Evolutionary conservation across 805 yeast genomes (phyloP).

Genomic region (Candida lessepsii): DNA sequence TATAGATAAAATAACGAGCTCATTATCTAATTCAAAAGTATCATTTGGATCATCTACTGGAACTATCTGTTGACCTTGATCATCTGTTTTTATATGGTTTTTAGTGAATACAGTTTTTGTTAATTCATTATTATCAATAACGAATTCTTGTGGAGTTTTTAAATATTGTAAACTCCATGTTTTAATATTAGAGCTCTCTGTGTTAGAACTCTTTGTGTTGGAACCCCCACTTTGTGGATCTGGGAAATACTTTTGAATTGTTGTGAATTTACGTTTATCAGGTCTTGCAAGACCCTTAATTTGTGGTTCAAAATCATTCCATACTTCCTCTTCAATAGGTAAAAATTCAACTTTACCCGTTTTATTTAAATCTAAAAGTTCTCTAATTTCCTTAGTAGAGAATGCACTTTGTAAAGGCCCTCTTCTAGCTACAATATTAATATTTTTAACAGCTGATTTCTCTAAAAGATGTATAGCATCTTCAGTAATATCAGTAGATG

Average conservation of each 20-base stretch:
- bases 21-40: constrained; percentile 41
- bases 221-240: no score
- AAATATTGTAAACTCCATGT: constrained; percentile 72
- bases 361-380: constrained; percentile 59
- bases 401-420: constrained; percentile 85
- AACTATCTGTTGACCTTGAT: not conserved
- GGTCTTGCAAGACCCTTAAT: constrained; percentile 44
- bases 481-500: constrained; percentile 67
- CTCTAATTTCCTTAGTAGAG: constrained; percentile 89
- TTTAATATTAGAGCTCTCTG: constrained; percentile 17
- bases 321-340: constrained; percentile 33
- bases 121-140: constrained; percentile 38
- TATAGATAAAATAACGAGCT: constrained; percentile 73
- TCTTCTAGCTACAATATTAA: constrained; percentile 79
- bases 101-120: constrained; percentile 48
- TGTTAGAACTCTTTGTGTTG: no score
- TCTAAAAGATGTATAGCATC: constrained; percentile 56
- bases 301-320: constrained; percentile 25
- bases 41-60: constrained; percentile 26
- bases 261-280: constrained; percentile 62
- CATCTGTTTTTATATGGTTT: constrained; percentile 44
- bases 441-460: constrained; percentile 55
- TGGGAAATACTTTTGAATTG: constrained; percentile 51
- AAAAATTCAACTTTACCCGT: constrained; percentile 46
- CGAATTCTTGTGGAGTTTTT: constrained; percentile 58